Evolutionary conservation across 805 yeast genomes (phyloP), one percentile per base, ranked within the genome.

Genomic region (Ogataea trehaloabstinens): DNA sequence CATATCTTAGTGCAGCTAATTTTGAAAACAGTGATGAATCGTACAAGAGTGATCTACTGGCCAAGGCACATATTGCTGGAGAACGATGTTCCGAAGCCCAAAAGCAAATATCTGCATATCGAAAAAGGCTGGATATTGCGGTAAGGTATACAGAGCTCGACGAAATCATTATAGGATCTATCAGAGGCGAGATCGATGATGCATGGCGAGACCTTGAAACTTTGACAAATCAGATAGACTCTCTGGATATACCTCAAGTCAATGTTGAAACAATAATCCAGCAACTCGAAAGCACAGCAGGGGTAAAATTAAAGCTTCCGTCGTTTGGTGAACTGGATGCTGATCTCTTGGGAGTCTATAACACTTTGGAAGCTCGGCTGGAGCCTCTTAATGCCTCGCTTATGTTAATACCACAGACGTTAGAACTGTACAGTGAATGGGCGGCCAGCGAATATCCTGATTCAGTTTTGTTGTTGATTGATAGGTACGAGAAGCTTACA

Each of bases 381-480:
- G 63, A 63, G 4, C 85, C 85, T 1, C 64, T 80, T 15, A 70
- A 67, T 29, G 79, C 74, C 5, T 66, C 85, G 3, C 50, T 74
- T 6, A 67, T 68, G 28, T 70, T 78, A 38, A 64, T 82, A 1
- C 83, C 84, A 0, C 51, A 63, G 16, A 64, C 79, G 48, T 67
- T 64, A 45, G 77, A 56, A 45, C 72, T 52, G 56, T 80, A 65
- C 55, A 62, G 49, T 37, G 49, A 48, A 2, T 46, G 52, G 24
- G 51, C 72, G 44, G 45, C 49, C 45, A 33, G 44, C 28, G 34
- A 44, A 24, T 56, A 64, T 40, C 65, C 68, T 3, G 55, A 57
- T 2, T 53, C 66, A 21, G 41, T 66, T 1, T 41, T 56, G 16
- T 45, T 49, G 3, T 45, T 76, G 15, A 53, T 67, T 8, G 53